phyloP scores from a whole-genome alignment of 768 basidiomycete species.

The Termitomyces sp. region DNA sequence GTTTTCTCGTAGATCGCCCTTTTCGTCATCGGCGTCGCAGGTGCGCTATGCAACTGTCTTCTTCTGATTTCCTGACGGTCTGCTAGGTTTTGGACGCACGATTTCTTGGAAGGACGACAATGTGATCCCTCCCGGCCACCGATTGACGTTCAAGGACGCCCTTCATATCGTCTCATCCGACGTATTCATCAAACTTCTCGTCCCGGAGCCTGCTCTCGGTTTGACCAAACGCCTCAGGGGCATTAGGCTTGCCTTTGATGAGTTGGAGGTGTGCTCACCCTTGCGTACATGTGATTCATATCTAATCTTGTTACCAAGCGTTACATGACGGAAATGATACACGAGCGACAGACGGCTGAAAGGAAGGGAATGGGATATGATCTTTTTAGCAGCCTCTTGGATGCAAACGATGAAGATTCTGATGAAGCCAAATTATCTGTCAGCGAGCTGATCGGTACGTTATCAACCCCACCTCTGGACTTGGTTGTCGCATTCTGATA shows the following conservation, averaged over 20 bases:
- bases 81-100: conserved; percentile 43
- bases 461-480: background rate
- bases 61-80: background rate
- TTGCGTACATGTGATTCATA: background rate
- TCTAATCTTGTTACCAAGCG: conserved; percentile 15
- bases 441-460: conserved; percentile 34
- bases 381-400: conserved; percentile 46
- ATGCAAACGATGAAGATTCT: conserved; percentile 38
- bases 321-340: conserved; percentile 52
- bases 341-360: conserved; percentile 29
- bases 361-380: conserved; percentile 39
- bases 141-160: conserved; percentile 43
- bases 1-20: conserved; percentile 39
- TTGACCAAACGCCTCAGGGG: conserved; percentile 26
- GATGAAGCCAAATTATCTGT: conserved; percentile 33
- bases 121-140: conserved; percentile 34
- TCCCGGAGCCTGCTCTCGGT: conserved; percentile 35
- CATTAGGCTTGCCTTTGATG: conserved; percentile 32
- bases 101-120: conserved; percentile 43
- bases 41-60: conserved; percentile 17
- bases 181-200: conserved; percentile 28
- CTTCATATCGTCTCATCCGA: conserved; percentile 36
- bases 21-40: conserved; percentile 51
- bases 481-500: background rate
- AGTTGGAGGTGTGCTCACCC: conserved; percentile 30